Percentiles rank a stretch among this genome's conserved stretches.
These are phyloP conservation scores for Paramecium bursaria DNA, from an alignment of 73 alveolate genomes.

Conservation along the genomic window DNA sequence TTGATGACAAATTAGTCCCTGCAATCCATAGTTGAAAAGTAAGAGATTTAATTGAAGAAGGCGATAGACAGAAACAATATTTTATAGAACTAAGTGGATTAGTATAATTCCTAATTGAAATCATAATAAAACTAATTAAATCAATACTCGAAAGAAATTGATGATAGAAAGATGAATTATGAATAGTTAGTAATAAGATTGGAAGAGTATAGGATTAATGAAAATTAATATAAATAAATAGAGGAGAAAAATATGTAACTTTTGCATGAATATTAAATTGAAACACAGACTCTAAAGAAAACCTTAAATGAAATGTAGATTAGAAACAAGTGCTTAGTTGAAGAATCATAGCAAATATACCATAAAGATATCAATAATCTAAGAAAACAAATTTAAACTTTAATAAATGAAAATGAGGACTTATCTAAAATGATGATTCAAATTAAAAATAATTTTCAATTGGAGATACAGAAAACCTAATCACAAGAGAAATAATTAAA, in stretches of 20 bases:
- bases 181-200: slow-evolving; percentile 33
- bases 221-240: slow-evolving; percentile 28
- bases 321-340: neutral
- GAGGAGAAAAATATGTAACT: slow-evolving; percentile 11
- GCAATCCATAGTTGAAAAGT: neutral
- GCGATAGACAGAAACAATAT: neutral
- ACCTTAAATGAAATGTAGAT: slow-evolving; percentile 9
- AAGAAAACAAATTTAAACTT: slow-evolving; percentile 6
- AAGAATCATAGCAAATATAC: neutral
- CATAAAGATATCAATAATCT: slow-evolving; percentile 28
- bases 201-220: slow-evolving; percentile 21
- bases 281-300: neutral
- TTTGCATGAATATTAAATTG: slow-evolving; percentile 16
- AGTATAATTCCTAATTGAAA: neutral
- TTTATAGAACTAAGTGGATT: slow-evolving; percentile 14
- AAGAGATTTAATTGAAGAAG: neutral
- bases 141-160: slow-evolving; percentile 9
- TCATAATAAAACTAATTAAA: neutral
- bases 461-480: slow-evolving; percentile 18
- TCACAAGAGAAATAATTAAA: neutral
- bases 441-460: slow-evolving; percentile 1
- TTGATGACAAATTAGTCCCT: slow-evolving; percentile 7
- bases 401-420: slow-evolving; percentile 43
- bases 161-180: slow-evolving; percentile 31
- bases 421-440: slow-evolving; percentile 2